Evolutionary conservation across 768 basidiomycete genomes (phyloP), one percentile per base, ranked within the genome.

Genomic region (Auricularia cornea): DNA sequence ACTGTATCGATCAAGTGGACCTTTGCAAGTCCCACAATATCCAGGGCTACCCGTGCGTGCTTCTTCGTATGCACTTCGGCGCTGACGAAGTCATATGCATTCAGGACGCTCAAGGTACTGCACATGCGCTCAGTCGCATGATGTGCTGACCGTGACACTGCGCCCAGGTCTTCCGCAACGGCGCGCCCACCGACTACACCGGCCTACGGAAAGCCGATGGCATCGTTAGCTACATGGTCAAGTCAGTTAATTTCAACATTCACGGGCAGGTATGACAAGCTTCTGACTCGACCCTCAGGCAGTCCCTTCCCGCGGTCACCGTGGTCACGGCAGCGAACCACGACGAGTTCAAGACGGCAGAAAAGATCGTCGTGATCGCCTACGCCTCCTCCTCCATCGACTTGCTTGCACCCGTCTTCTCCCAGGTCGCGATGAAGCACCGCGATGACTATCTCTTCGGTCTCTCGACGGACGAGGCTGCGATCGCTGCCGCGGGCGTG

Each of bases 371-470:
- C 64, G 85, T 84, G 60, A 77, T 99, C 69, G 92, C 91, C 48
- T 97, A 94, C 79, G 78, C 92, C 59, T 71, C 88, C 60, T 84
- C 88, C n/a, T 70, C 86, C 18, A 83, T 87, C n/a, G 85, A 85
- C 31, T 82, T 80, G 23, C 88, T 86, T 59, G 85, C 83, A 5
- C 68, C 87, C 29, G 86, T 86, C 68, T 98, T 94, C 80, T 85
- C 81, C 68, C 84, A 83, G 5, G 80, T 85, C 65, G 96, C 97
- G 64, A 86, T 94, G 70, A 83, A 84, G 66, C 89, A 93, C 75
- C 92, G 97, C 65, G 96, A 99, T 63, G 87, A 88, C 66, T 98
- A 87, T 76, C 88, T 98, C 60, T 99, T 99, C 69, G 97, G 97
- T 75, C 73, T 90, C 59, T 80, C 86, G 63, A 87, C 87, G 61